Evolutionary conservation across 2,329 filamentous ascomycete species (phyloP).

Genomic region (Hymenoscyphus occultus): DNA sequence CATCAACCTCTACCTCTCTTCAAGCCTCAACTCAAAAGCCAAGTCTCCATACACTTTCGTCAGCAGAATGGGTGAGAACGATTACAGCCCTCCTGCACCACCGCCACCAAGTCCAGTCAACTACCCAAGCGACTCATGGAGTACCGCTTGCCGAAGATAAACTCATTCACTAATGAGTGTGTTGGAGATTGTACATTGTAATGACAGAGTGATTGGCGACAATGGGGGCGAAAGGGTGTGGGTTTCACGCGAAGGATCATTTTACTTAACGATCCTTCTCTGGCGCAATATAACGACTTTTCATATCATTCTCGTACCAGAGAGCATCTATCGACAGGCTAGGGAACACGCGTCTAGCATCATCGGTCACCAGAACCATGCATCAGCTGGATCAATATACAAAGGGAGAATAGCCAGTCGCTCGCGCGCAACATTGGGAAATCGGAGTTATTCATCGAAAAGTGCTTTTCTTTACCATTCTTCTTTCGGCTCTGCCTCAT

Average conservation of each 20-base stretch:
- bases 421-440: slow-evolving; percentile 10
- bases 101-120: slow-evolving; percentile 63
- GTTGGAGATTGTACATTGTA: slow-evolving; percentile 9
- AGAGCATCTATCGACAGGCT: neutral
- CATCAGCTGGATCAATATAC: slow-evolving; percentile 5
- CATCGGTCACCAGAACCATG: neutral
- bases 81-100: slow-evolving; percentile 63
- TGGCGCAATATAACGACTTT: slow-evolving; percentile 7
- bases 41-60: slow-evolving; percentile 30
- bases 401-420: slow-evolving; percentile 9
- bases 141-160: slow-evolving; percentile 29
- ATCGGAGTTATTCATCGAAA: slow-evolving; percentile 8
- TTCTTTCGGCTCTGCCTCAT: neutral
- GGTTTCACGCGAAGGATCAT: slow-evolving; percentile 7
- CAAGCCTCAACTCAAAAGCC: slow-evolving; percentile 29
- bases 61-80: slow-evolving; percentile 42
- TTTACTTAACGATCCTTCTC: neutral
- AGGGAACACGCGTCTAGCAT: neutral
- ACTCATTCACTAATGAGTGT: neutral
- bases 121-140: slow-evolving; percentile 57
- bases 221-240: neutral
- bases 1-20: slow-evolving; percentile 29
- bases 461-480: slow-evolving; percentile 5
- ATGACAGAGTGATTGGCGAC: slow-evolving; percentile 1
- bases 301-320: neutral